Evolutionary conservation across 768 basidiomycete genomes (phyloP).

Genomic region (Calocera cornea): DNA sequence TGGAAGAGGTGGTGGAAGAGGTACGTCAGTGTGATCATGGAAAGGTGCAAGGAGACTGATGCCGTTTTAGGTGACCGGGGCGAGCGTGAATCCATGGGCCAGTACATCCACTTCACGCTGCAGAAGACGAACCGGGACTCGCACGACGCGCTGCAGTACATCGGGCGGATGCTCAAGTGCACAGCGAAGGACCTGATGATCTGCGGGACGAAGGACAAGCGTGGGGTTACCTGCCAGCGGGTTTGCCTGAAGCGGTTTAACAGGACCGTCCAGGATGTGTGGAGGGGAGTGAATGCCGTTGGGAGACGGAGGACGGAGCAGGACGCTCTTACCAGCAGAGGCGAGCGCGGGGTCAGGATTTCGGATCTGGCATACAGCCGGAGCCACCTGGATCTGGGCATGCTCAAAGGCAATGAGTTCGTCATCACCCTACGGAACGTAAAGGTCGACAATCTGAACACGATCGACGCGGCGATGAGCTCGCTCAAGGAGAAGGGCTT

Average conservation of each 20-base stretch:
- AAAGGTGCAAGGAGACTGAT: constrained; percentile 2
- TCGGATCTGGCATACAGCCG: constrained; percentile 79
- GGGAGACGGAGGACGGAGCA: constrained; percentile 40
- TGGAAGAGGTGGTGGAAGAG: constrained; percentile 32
- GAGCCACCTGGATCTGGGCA: constrained; percentile 74
- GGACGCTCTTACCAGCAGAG: constrained; percentile 54
- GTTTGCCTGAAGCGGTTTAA: constrained; percentile 67
- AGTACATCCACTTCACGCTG: constrained; percentile 89
- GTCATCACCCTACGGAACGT: constrained; percentile 88
- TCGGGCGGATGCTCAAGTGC: constrained; percentile 66
- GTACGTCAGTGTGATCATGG: not conserved
- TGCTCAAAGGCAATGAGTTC: constrained; percentile 93
- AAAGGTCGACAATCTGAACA: constrained; percentile 56
- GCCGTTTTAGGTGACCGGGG: not conserved
- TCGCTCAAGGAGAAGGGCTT: constrained; percentile 76
- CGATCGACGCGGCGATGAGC: constrained; percentile 59
- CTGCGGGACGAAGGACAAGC: constrained; percentile 96
- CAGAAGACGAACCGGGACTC: constrained; percentile 98
- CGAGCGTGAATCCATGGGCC: constrained; percentile 22
- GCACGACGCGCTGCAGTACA: constrained; percentile 75
- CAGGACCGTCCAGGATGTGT: constrained; percentile 70
- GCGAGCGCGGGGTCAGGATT: constrained; percentile 79
- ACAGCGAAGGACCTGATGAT: constrained; percentile 70
- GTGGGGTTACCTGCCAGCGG: constrained; percentile 88
- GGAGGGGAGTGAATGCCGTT: constrained; percentile 65